Base-by-base conservation (phyloP, 208 protist species). In the Wallacemonas sp. region DNA sequence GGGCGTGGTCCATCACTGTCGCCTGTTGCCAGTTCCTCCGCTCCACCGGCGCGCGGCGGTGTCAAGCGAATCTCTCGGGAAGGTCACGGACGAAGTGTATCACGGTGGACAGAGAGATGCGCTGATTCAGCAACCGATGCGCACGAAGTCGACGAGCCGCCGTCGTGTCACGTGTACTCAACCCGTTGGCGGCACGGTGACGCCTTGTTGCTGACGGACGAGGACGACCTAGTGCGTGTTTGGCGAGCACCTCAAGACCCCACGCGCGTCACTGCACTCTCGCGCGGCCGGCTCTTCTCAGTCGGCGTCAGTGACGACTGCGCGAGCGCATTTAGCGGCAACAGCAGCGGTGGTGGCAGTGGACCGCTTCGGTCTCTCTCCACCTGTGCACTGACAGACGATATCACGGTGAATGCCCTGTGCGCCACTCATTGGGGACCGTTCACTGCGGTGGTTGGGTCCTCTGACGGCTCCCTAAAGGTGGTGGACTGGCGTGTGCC, bases 401-500 rank as follows among this genome's bases (percentile, higher is more conserved):
- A 59, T 27, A 32, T 71, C 37, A 32, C 41, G 0, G 71, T 79
- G 2, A 89, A 88, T 41, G 83, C 86, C 3, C 78, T 68, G 0
- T 75, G 66, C 19, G 63, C 84, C 41, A 79, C 84, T 46, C 69
- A 64, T 63, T 93, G 83, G 78, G 84, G 83, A 4, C 38, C 53
- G 6, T 53, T 81, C 39, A 39, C 58, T 37, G 68, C 62, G n/a
- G 32, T 93, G 0, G 76, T 93, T 15, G 76, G 87, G 33, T 87
- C 81, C 54, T 93, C 87, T 0, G 71, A 78, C 22, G 84, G 87
- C 15, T 65, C 63, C n/a, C 27, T 93, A n/a, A 63, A 42, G 32
- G 65, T 91, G 3, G 38, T 85, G 6, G 87, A 93, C 62, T 86
- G 77, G 82, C 81, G 87, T 13, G 60, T 70, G 66, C 68, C 72